Evolutionary conservation across 2,329 filamentous ascomycete genomes (phyloP), one percentile per base, ranked within the genome.

Genomic region (Paecilomyces fulvus): DNA sequence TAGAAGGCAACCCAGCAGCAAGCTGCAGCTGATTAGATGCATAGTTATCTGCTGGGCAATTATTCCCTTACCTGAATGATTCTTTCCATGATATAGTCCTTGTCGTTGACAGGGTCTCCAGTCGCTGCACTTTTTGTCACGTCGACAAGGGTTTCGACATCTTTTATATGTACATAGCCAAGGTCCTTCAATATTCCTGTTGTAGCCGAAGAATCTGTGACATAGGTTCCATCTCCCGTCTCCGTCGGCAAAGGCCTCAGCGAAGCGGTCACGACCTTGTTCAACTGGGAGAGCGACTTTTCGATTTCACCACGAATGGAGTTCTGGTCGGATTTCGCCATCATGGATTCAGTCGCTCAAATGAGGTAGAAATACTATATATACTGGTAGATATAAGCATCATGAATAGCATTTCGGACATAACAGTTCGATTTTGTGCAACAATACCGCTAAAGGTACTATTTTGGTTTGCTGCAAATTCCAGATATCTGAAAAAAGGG

Each of bases 81-180:
- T 23, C 76, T 73, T 64, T 85, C 83, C 81, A 84, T 84, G 11
- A 82, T 71, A 63, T 84, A 84, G 1, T 78, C 78, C 65, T 81
- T 85, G 64, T 88, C 85, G 63, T 88, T 76, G 14, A 83, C 70
- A 7, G 78, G 77, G 48, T 81, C 73, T 2, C 81, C 80, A n/a
- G 77, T 76, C 56, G 70, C 63, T 20, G 75, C 65, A 52, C 66
- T 71, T 21, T 76, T 75, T 11, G 75, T 69, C 25, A 74, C 58
- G 31, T 75, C 73, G 30, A 69, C 60, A 21, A 77, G 54, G 10
- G 73, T 73, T 51, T 70, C 68, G 53, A 79, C 67, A 60, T 80
- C 74, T 28, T 75, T 69, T 20, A 79, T 71, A 54, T 71, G 78
- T 60, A 83, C 60, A 55, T 75, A 72, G 52, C 66, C 67, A n/a